A percentile compares a stretch with the other conserved stretches of the same genome.
Conservation (phyloP, 257 asterid species). For the Gentiana straminea region DNA sequence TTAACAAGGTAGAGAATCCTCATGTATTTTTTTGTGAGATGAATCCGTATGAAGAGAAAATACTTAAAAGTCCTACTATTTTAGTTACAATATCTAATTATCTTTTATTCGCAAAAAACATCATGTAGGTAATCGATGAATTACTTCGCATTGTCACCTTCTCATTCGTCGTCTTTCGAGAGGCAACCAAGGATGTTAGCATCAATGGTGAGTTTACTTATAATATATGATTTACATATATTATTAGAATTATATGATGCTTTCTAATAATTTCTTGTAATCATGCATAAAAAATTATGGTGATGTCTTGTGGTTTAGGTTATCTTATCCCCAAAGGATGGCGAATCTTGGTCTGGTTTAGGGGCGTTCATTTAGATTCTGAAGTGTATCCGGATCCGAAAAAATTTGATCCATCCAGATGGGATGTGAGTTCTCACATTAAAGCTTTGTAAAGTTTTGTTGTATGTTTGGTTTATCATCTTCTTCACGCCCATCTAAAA, state of each 20-base stretch:
- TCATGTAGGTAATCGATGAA: conserved; percentile 68
- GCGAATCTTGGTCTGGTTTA: conserved; percentile 79
- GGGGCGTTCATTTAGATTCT: conserved; percentile 61
- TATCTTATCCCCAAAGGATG: conserved; percentile 85
- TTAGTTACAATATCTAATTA: neutral
- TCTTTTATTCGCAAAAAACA: neutral
- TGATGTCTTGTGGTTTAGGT: conserved; percentile 22
- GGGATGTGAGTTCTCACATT: conserved; percentile 58
- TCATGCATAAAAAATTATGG: too few relatives aligned
- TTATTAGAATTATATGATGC: too few relatives aligned
- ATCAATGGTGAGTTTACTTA: conserved; percentile 36
- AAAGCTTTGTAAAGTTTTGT: too few relatives aligned
- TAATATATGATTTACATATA: too few relatives aligned
- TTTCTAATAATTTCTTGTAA: too few relatives aligned
- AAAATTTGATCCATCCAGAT: conserved; percentile 79
- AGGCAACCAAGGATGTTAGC: conserved; percentile 57
- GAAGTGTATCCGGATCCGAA: conserved; percentile 54
- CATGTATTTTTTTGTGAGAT: neutral
- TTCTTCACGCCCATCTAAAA: too few relatives aligned
- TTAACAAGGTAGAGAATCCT: conserved; percentile 40
- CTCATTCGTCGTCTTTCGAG: conserved; percentile 78
- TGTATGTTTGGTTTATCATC: too few relatives aligned
- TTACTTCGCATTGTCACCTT: conserved; percentile 76
- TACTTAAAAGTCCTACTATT: neutral
- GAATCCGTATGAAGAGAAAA: neutral